A percentile compares a stretch with the other conserved stretches of the same genome.
Evolutionary conservation across 75 land plant genomes (phyloP).

Genomic region (Adiantum capillusveneris): DNA sequence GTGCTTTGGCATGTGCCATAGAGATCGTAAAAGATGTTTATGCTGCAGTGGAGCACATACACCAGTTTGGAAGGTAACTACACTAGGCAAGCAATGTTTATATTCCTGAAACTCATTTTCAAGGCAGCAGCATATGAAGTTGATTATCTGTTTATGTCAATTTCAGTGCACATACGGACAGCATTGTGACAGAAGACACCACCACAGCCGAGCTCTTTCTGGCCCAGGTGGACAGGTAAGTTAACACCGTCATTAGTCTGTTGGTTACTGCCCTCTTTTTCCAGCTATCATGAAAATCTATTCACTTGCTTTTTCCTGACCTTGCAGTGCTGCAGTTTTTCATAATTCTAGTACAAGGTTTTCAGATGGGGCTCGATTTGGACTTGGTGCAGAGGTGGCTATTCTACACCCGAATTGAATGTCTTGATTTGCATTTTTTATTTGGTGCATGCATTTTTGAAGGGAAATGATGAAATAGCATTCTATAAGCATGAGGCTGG

Average conservation of each 20-base stretch:
- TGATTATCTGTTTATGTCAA: slow-evolving; percentile 2
- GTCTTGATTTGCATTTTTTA: too few relatives aligned
- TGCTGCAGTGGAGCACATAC: slow-evolving; percentile 83
- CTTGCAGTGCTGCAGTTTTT: slow-evolving; percentile 88
- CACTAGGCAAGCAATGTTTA: neutral
- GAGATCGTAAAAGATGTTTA: slow-evolving; percentile 86
- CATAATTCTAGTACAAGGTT: slow-evolving; percentile 96
- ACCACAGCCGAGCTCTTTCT: slow-evolving; percentile 67
- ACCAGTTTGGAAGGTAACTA: slow-evolving; percentile 89
- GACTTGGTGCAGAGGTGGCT: slow-evolving; percentile 93
- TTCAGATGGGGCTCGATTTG: slow-evolving; percentile 97
- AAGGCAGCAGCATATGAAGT: neutral
- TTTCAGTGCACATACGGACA: slow-evolving; percentile 90
- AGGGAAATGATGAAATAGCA: too few relatives aligned
- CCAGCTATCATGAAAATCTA: too few relatives aligned
- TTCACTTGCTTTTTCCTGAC: too few relatives aligned
- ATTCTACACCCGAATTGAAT: too few relatives aligned
- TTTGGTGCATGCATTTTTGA: too few relatives aligned
- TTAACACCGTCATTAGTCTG: neutral
- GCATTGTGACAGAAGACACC: slow-evolving; percentile 71
- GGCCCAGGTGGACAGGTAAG: slow-evolving; percentile 81
- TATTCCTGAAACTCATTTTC: slow-evolving; percentile 2
- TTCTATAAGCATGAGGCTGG: too few relatives aligned
- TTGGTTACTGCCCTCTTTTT: neutral
- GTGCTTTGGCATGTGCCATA: slow-evolving; percentile 69